Conservation (phyloP, 2,329 filamentous ascomycete genomes). For the Macrophomina phaseolina region DNA sequence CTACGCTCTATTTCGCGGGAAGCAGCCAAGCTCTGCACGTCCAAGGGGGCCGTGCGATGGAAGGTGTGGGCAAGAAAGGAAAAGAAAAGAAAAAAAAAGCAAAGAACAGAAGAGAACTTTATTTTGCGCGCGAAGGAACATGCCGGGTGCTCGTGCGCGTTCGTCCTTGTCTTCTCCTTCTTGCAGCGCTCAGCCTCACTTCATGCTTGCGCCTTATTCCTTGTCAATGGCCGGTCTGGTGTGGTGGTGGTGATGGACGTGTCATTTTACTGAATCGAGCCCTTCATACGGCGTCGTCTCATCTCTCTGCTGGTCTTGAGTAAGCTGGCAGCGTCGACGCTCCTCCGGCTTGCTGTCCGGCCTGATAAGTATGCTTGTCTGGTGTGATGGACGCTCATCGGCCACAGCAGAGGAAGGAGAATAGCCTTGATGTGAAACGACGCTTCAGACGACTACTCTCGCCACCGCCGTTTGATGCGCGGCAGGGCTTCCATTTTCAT, state of each 20-base stretch:
- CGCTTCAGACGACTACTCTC: no score
- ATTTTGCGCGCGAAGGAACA: not conserved
- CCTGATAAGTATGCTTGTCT: no score
- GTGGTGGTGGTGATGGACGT: not conserved
- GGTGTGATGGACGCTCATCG: no score
- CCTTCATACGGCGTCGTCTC: not conserved
- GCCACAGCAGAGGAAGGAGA: no score
- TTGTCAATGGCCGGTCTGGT: no score
- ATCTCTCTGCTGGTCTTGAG: not conserved
- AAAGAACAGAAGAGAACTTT: not conserved
- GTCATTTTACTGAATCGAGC: not conserved
- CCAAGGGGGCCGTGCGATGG: not conserved
- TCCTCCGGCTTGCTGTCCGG: no score
- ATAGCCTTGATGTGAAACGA: no score
- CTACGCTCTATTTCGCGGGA: no score
- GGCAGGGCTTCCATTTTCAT: no score
- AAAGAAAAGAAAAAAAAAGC: not conserved
- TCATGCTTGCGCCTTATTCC: not conserved
- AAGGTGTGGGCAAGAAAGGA: not conserved
- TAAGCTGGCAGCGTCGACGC: not conserved
- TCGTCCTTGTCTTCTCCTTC: not conserved
- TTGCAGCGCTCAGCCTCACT: not conserved
- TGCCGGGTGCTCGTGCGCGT: not conserved
- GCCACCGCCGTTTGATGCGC: no score
- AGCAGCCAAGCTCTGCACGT: no score